phyloP scores from a whole-genome alignment of 768 basidiomycete species.

The Nidularia pulvinata region DNA sequence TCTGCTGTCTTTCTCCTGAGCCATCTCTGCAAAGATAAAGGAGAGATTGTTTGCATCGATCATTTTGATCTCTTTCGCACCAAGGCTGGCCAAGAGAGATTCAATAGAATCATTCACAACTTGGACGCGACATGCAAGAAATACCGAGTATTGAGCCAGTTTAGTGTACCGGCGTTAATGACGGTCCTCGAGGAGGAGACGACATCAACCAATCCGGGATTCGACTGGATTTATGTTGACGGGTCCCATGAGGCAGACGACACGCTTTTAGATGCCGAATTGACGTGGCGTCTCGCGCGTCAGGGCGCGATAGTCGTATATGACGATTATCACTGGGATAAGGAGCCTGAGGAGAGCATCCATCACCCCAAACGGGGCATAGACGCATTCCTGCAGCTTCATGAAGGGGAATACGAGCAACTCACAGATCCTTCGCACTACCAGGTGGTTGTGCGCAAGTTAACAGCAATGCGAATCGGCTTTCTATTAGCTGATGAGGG shows the following conservation, averaged over 20 bases:
- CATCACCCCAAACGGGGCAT: constrained; percentile 58
- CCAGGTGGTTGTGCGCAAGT: constrained; percentile 55
- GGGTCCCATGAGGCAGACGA: constrained; percentile 62
- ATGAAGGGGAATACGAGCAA: constrained; percentile 43
- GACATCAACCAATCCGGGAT: constrained; percentile 30
- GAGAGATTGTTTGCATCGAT: constrained; percentile 54
- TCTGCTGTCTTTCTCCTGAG: constrained; percentile 54
- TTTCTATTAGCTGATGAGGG: constrained; percentile 31
- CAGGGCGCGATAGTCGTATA: constrained; percentile 53
- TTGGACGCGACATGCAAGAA: constrained; percentile 39
- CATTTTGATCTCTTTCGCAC: constrained; percentile 57
- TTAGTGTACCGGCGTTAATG: constrained; percentile 53
- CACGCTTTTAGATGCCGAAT: constrained; percentile 59
- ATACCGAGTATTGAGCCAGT: constrained; percentile 45
- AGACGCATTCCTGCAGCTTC: constrained; percentile 52
- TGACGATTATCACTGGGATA: constrained; percentile 58
- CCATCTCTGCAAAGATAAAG: constrained; percentile 40
- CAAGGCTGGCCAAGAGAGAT: constrained; percentile 42
- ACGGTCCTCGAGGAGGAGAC: constrained; percentile 46
- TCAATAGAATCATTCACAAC: constrained; percentile 43
- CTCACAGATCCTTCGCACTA: constrained; percentile 35
- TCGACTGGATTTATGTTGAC: constrained; percentile 61
- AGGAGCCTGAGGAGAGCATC: constrained; percentile 41
- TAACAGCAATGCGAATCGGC: constrained; percentile 49
- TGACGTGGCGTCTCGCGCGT: constrained; percentile 54